These are phyloP conservation scores for Epichloe sibirici DNA, from an alignment of 2,329 filamentous ascomycete genomes.

Conservation along the genomic window DNA sequence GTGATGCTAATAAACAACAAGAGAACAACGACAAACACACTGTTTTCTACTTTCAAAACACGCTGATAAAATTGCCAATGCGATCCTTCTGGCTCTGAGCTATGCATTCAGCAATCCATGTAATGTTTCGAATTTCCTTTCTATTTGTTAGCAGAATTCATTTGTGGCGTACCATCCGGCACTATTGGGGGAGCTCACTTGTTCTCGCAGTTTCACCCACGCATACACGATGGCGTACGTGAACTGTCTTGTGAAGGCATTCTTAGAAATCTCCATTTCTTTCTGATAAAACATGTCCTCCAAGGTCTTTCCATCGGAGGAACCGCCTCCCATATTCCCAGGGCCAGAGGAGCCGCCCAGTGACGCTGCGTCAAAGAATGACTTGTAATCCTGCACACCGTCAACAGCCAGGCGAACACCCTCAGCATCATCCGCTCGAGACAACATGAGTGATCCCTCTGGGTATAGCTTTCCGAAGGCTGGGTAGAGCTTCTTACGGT, in stretches of 20 bases:
- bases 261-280: constrained; percentile 97
- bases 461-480: constrained; percentile 84
- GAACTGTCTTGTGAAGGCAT: constrained; percentile 91
- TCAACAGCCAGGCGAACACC: constrained; percentile 89
- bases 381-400: constrained; percentile 85
- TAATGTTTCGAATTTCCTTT: constrained; percentile 98
- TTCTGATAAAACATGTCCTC: constrained; percentile 99
- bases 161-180: not conserved
- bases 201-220: constrained; percentile 94
- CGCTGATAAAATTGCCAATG: constrained; percentile 97
- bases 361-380: constrained; percentile 85
- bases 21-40: not conserved
- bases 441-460: constrained; percentile 90
- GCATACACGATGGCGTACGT: constrained; percentile 91
- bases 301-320: constrained; percentile 73
- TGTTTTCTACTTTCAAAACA: constrained; percentile 50
- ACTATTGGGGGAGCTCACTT: constrained; percentile 46
- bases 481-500: constrained; percentile 93
- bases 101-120: constrained; percentile 99
- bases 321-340: constrained; percentile 74
- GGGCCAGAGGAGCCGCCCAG: constrained; percentile 59
- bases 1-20: constrained; percentile 15
- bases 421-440: constrained; percentile 86
- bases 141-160: constrained; percentile 18
- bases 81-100: constrained; percentile 99